Evolutionary conservation across 2,329 filamentous ascomycete species (phyloP).

Genomic region (Stachybotrys elegans): DNA sequence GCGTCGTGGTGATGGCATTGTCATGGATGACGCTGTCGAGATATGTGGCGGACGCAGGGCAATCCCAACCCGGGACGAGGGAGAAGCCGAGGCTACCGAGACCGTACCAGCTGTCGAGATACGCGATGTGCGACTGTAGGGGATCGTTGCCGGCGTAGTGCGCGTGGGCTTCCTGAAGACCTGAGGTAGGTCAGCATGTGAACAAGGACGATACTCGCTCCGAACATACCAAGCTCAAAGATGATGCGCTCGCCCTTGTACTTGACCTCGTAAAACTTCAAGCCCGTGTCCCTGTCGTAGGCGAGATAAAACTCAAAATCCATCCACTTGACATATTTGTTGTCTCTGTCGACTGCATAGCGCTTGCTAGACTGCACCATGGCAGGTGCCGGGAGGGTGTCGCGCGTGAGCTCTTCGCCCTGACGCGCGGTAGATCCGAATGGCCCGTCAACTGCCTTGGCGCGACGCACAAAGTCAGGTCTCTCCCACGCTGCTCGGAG

Average conservation of each 20-base stretch:
- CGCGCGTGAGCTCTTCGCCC: constrained; percentile 19
- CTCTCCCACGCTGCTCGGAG: constrained; percentile 39
- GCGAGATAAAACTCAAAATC: constrained; percentile 49
- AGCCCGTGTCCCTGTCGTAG: constrained; percentile 41
- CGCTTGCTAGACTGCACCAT: constrained; percentile 7
- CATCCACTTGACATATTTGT: constrained; percentile 13
- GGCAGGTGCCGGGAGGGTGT: constrained; percentile 7
- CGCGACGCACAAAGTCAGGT: constrained; percentile 39
- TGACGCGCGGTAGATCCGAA: constrained; percentile 39
- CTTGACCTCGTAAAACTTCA: constrained; percentile 44
- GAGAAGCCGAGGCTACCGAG: constrained; percentile 41
- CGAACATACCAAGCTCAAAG: constrained; percentile 40
- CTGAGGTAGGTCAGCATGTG: constrained; percentile 9
- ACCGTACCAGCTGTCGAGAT: constrained; percentile 42
- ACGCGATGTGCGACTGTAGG: constrained; percentile 36
- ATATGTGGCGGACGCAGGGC: constrained; percentile 44
- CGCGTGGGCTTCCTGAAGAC: constrained; percentile 49
- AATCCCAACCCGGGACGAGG: constrained; percentile 45
- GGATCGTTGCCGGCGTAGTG: constrained; percentile 47
- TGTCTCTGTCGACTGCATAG: constrained; percentile 9
- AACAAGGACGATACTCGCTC: not conserved
- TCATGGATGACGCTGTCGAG: constrained; percentile 42
- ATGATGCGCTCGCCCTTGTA: constrained; percentile 51
- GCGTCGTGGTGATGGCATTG: constrained; percentile 35
- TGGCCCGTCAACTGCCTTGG: constrained; percentile 40